Conservation (phyloP, 164 flowering plant genomes). For the Vitis riparia region DNA sequence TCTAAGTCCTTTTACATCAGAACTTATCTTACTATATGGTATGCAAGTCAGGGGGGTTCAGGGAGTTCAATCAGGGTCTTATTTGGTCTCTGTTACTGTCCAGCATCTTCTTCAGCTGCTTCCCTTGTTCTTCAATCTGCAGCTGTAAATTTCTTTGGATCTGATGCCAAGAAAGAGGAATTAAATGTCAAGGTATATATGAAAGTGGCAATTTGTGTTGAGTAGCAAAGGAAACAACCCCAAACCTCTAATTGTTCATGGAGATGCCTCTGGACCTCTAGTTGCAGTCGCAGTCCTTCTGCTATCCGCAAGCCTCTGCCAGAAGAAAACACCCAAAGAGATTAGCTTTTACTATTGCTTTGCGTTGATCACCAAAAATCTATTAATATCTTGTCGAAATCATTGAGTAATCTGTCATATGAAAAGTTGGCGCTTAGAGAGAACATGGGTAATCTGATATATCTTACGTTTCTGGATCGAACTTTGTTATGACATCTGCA, state of each 20-base stretch:
- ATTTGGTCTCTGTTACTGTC: constrained; percentile 9
- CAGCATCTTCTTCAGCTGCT: constrained; percentile 16
- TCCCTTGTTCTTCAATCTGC: constrained; percentile 24
- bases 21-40: too few relatives aligned
- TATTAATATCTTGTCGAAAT: too few relatives aligned
- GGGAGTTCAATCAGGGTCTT: not conserved
- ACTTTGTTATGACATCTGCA: constrained; percentile 18
- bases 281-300: constrained; percentile 56
- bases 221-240: not conserved
- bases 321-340: not conserved
- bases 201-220: not conserved
- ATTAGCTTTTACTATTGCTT: not conserved
- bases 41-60: not conserved
- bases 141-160: constrained; percentile 16
- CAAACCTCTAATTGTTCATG: constrained; percentile 70
- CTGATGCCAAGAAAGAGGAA: not conserved
- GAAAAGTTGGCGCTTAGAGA: not conserved
- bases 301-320: constrained; percentile 47
- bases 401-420: too few relatives aligned
- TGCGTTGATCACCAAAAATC: too few relatives aligned
- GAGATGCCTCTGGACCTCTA: constrained; percentile 61
- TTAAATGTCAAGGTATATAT: not conserved
- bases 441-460: not conserved
- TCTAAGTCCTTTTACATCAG: too few relatives aligned
- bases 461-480: constrained; percentile 41